Base-by-base conservation (phyloP, 257 asterid genomes). In the Jasminum sambac region DNA sequence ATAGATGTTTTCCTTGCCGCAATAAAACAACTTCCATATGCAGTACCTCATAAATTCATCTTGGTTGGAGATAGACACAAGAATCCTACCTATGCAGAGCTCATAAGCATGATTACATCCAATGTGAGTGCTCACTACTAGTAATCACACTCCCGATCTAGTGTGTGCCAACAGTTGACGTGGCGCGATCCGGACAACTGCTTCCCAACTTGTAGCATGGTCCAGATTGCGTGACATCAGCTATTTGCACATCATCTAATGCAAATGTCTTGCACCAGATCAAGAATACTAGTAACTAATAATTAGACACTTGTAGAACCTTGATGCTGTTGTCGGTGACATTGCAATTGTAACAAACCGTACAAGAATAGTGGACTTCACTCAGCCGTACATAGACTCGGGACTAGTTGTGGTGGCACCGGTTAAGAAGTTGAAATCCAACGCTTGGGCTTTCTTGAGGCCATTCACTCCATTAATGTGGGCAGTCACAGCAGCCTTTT, bases 241-340 rank as follows among this genome's bases (percentile, higher is more conserved):
- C 36, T 30, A 4, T 30, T 30, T 30, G 36, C 36, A 4, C 36
- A 30, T 1, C 36, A 30, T 30, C 36, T 30, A 30, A 30, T 30
- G 36, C 2, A 30, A 30, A 4, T 4, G 4, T 1, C 36, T 30
- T 30, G 36, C 36, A 30, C 36, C 36, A 30, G 36, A 30, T 30
- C 4, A 30, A 1, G 1, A 4, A 66, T 66, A 41, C 63, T 68
- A 64, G 11, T 81, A 17, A 73, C 58, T 13, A n/a, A n/a, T 30
- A 5, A 59, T 39, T 72, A 13, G 43, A 24, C 26, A n/a, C 72
- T 4, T 80, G 68, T 73, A 92, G 98, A 89, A 63, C 8, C 85
- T 85, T 70, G 96, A 90, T 86, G 98, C 96, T 63, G 96, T 57
- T 40, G 87, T 92, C 58, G 98, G 98, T 57, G 98, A 90, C 78